Conservation (phyloP, 2,329 filamentous ascomycete genomes). For the Cercospora nicotianae region DNA sequence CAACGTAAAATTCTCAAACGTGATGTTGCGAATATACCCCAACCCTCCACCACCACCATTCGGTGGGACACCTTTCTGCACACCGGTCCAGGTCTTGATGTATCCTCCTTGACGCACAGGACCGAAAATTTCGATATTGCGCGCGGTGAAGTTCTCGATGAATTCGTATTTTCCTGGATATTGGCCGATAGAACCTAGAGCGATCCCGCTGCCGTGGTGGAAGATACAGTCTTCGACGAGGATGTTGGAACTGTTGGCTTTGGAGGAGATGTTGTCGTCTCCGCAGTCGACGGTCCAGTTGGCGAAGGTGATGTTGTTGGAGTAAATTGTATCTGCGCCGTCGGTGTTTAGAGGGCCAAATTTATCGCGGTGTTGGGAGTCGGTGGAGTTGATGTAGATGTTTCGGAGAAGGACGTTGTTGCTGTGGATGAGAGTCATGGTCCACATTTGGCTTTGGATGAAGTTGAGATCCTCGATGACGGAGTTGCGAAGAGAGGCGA, state of each 20-base stretch:
- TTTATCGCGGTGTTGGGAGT: slow-evolving; percentile 25
- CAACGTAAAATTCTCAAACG: slow-evolving; percentile 38
- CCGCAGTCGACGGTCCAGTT: slow-evolving; percentile 55
- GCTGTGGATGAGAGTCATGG: slow-evolving; percentile 54
- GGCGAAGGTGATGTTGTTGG: slow-evolving; percentile 53
- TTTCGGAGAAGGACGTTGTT: slow-evolving; percentile 50
- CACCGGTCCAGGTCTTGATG: slow-evolving; percentile 59
- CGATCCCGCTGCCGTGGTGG: slow-evolving; percentile 54
- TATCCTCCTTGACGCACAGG: slow-evolving; percentile 20
- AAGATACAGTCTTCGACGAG: slow-evolving; percentile 52
- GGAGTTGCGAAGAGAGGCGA: slow-evolving; percentile 52
- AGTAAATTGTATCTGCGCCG: slow-evolving; percentile 56
- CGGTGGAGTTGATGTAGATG: slow-evolving; percentile 57
- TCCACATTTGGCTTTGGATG: slow-evolving; percentile 61
- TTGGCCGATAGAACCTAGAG: slow-evolving; percentile 61
- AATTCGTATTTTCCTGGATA: slow-evolving; percentile 52
- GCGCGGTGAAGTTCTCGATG: slow-evolving; percentile 52
- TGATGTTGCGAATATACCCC: slow-evolving; percentile 45
- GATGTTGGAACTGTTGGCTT: slow-evolving; percentile 59
- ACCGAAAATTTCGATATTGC: slow-evolving; percentile 47
- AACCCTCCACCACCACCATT: slow-evolving; percentile 53
- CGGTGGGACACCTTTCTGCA: slow-evolving; percentile 50
- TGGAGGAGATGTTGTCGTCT: slow-evolving; percentile 56
- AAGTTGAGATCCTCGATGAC: slow-evolving; percentile 53
- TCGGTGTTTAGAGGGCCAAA: slow-evolving; percentile 46